phyloP scores from a whole-genome alignment of 2,329 filamentous ascomycete species.

The Fusarium devonianum region DNA sequence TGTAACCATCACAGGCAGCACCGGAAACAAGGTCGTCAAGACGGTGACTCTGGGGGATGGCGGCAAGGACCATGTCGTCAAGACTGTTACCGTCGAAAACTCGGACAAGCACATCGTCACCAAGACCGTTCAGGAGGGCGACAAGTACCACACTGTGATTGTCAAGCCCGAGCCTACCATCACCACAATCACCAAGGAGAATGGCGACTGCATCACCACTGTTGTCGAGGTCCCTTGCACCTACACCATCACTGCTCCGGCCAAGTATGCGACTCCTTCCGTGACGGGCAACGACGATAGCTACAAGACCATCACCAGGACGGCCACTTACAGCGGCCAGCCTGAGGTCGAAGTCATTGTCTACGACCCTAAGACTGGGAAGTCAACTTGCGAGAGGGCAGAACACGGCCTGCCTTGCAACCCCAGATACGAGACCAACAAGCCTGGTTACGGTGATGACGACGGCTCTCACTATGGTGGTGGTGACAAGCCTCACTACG shows the following conservation, averaged over 20 bases:
- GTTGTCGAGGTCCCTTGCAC: conserved; percentile 23
- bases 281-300: conserved; percentile 26
- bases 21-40: conserved; percentile 2
- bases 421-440: conserved; percentile 13
- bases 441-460: conserved; percentile 5
- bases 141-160: conserved; percentile 35
- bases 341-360: conserved; percentile 44
- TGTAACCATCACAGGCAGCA: conserved; percentile 2
- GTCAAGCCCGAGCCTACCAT: conserved; percentile 26
- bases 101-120: conserved; percentile 28
- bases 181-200: conserved; percentile 31
- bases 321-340: conserved; percentile 30
- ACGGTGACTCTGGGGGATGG: conserved; percentile 16
- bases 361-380: conserved; percentile 44
- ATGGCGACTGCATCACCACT: conserved; percentile 29
- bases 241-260: conserved; percentile 38
- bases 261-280: conserved; percentile 36
- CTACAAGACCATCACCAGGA: conserved; percentile 28
- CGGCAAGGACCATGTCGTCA: conserved; percentile 19
- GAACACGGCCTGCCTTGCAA: conserved; percentile 42
- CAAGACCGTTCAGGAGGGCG: conserved; percentile 36
- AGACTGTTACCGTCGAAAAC: conserved; percentile 28
- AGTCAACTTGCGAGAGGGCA: conserved; percentile 40
- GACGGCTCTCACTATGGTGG: not conserved
- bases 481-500: conserved; percentile 2